Evolutionary conservation across 805 yeast species (phyloP).

Genomic region (Wickerhamomyces hampshirensis): DNA sequence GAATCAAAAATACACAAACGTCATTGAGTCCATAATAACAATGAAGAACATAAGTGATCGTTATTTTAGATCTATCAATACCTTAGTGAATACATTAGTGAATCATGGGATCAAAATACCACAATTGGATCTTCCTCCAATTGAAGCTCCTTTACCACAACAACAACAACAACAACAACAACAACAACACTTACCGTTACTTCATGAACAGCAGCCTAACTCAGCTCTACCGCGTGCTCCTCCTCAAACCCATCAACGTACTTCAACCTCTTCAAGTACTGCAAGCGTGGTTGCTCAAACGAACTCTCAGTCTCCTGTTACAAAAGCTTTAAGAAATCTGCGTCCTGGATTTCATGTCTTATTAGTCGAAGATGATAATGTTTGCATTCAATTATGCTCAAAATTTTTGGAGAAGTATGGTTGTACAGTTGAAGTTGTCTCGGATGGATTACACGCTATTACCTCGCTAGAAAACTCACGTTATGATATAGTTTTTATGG

Average conservation of each 20-base stretch:
- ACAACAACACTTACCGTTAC: slow-evolving; percentile 6
- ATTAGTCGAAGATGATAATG: slow-evolving; percentile 75
- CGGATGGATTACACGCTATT: slow-evolving; percentile 89
- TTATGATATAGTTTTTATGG: slow-evolving; percentile 79
- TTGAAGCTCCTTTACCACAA: slow-evolving; percentile 5
- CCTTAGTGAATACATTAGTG: slow-evolving; percentile 43
- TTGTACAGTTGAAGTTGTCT: slow-evolving; percentile 86
- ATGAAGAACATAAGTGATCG: slow-evolving; percentile 55
- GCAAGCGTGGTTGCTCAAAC: slow-evolving; percentile 2
- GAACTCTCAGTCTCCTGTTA: slow-evolving; percentile 13
- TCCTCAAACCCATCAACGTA: slow-evolving; percentile 2
- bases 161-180: slow-evolving; percentile 8
- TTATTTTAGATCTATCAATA: slow-evolving; percentile 45
- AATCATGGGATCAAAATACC: slow-evolving; percentile 69
- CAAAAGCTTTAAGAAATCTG: slow-evolving; percentile 17
- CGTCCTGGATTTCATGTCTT: slow-evolving; percentile 59
- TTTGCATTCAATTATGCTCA: slow-evolving; percentile 77
- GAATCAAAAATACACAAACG: slow-evolving; percentile 56
- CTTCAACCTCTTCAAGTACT: slow-evolving; percentile 4
- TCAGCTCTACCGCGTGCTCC: too few relatives aligned
- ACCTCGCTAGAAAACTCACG: slow-evolving; percentile 64
- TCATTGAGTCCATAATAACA: slow-evolving; percentile 56
- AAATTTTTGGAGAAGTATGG: slow-evolving; percentile 84
- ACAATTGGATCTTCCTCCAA: slow-evolving; percentile 47
- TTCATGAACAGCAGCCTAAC: slow-evolving; percentile 12